Evolutionary conservation across 352 stramenopile genomes (phyloP), one percentile per base, ranked within the genome.

Genomic region (Pythium scleroteichum): DNA sequence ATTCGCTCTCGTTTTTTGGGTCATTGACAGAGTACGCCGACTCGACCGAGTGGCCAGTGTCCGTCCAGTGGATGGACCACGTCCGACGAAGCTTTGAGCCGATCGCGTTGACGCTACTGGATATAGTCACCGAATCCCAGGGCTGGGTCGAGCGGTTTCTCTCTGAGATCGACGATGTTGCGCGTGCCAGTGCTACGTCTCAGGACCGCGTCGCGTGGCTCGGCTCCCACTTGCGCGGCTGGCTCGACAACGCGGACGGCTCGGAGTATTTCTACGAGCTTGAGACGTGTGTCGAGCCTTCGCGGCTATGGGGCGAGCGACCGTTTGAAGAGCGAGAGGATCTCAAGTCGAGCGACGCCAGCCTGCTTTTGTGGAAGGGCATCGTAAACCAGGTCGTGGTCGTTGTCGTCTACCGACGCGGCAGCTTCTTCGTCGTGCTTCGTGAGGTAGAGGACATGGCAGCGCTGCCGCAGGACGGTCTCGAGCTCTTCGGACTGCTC

Each of bases 201-300:
- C 12, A 23, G 2, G 49, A 63, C 12, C 59, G 46, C 1, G 65
- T 53, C 0, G 53, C 57, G 7, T 82, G 71, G 73, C 71, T 82
- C 2, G 65, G 64, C 1, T 56, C 48, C 0, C 76, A 89, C 45
- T 53, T 89, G 23, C 72, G 71, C 22, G 69, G 62, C n/a, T 89
- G 79, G 79, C 52, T 90, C 16, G 74, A 85, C 33, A 62, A 67
- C 7, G 61, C 76, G 10, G 73, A 85, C 27, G 72, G 78, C 0
- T 66, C 58, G 0, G 80, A 90, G 39, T 75, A 68, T 0, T 88
- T 90, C 47, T 90, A 84, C 23, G 79, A 89, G 64, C 64, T 90
- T 4, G 80, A 86, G 39, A 61, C 87, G 0, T 38, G 29, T 5
- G 53, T 71, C 45, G 17, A 48, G 3, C 47, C 47, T 7, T 22